Percentiles rank a stretch among this genome's conserved stretches.
These are phyloP conservation scores for Dalbergia cochinchinensis DNA, from an alignment of 306 rosid genomes.

Conservation along the genomic window DNA sequence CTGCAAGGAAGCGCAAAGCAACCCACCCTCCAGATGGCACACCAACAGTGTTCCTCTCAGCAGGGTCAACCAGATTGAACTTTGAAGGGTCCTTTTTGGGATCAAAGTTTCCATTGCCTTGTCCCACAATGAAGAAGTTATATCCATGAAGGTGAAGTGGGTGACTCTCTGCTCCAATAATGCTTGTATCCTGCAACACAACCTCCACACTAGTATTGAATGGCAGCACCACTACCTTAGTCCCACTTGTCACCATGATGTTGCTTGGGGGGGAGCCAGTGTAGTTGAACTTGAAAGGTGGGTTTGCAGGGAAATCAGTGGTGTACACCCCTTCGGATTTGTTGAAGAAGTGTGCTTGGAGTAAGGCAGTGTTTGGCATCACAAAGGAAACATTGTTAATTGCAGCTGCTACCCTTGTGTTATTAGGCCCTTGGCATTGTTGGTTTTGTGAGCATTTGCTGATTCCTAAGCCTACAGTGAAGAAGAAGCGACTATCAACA, in stretches of 20 bases:
- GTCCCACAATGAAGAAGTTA: slow-evolving; percentile 77
- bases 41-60: slow-evolving; percentile 75
- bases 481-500: slow-evolving; percentile 59
- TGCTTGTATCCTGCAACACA: slow-evolving; percentile 75
- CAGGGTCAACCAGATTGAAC: slow-evolving; percentile 75
- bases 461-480: slow-evolving; percentile 72
- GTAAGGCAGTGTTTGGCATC: slow-evolving; percentile 70
- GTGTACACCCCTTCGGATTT: slow-evolving; percentile 65
- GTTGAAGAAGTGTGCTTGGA: slow-evolving; percentile 78
- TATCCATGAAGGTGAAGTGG: slow-evolving; percentile 88
- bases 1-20: slow-evolving; percentile 71
- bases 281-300: slow-evolving; percentile 70
- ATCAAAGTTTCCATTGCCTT: slow-evolving; percentile 73
- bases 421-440: slow-evolving; percentile 71
- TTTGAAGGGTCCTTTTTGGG: slow-evolving; percentile 64
- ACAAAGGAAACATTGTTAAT: slow-evolving; percentile 77
- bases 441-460: slow-evolving; percentile 59
- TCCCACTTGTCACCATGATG: slow-evolving; percentile 58
- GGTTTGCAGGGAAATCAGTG: slow-evolving; percentile 71
- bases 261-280: slow-evolving; percentile 74
- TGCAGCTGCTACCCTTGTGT: slow-evolving; percentile 60
- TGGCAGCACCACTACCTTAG: slow-evolving; percentile 63
- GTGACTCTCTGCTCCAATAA: slow-evolving; percentile 77
- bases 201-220: slow-evolving; percentile 70
- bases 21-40: slow-evolving; percentile 85